phyloP scores from a whole-genome alignment of 768 basidiomycete species.

The Leucocoprinus sp. region DNA sequence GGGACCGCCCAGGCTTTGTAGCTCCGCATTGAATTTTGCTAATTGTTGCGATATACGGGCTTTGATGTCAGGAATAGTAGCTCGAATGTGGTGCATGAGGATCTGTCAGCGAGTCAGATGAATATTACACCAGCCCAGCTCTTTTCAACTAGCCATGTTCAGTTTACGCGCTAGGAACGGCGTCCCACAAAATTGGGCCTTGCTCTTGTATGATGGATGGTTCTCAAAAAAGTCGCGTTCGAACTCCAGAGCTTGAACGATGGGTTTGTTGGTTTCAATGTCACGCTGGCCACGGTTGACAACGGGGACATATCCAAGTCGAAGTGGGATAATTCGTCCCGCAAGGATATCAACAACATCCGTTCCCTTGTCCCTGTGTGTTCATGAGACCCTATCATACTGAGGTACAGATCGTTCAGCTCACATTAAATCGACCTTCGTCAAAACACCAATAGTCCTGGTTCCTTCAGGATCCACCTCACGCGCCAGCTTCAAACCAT shows the following conservation, averaged over 20 bases:
- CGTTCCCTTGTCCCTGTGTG: conserved; percentile 83
- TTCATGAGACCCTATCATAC: conserved; percentile 4
- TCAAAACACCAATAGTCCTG: conserved; percentile 95
- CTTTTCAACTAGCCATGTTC: conserved; percentile 61
- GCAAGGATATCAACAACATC: conserved; percentile 99
- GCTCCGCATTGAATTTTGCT: conserved; percentile 80
- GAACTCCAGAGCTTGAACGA: conserved; percentile 75
- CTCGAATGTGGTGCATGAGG: conserved; percentile 97
- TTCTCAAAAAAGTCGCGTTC: conserved; percentile 94
- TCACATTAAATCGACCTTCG: conserved; percentile 97
- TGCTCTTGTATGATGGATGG: conserved; percentile 87
- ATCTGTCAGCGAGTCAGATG: conserved; percentile 43
- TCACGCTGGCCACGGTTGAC: conserved; percentile 98
- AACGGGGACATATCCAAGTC: conserved; percentile 96
- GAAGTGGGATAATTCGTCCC: conserved; percentile 91
- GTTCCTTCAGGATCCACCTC: conserved; percentile 97
- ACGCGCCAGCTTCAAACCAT: conserved; percentile 91
- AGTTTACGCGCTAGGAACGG: conserved; percentile 93
- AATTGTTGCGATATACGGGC: conserved; percentile 86
- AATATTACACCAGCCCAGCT: conserved; percentile 5
- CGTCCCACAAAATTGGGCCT: conserved; percentile 94
- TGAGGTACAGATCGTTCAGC: conserved; percentile 21
- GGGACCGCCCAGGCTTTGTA: conserved; percentile 78
- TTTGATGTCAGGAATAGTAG: conserved; percentile 98
- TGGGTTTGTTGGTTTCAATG: conserved; percentile 85